Evolutionary conservation across 2,329 filamentous ascomycete species (phyloP), one percentile per base, ranked within the genome.

Genomic region (Epichloe sylvatica): DNA sequence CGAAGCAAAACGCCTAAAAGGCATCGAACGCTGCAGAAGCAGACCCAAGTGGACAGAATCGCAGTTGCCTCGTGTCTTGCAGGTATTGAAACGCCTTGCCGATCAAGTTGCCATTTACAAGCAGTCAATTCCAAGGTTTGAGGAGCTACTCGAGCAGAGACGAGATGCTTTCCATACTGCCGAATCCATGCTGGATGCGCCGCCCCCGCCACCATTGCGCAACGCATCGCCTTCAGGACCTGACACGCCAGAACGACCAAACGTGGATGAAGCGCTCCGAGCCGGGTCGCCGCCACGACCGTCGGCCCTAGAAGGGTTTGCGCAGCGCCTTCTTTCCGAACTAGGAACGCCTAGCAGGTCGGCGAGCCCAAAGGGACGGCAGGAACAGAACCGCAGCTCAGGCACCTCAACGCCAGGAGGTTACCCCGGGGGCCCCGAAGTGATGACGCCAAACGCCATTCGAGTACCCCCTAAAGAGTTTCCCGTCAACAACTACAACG

Each of bases 91-190:
- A 54, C 67, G 64, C 6, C 71, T 90, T 1, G 74, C 78, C 11
- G 73, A 78, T 23, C 80, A 87, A 60, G 74, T 86, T 12, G 65
- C 70, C 13, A 68, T 68, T 1, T 88, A 83, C 68, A 77, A 79
- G 48, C 69, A 71, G 44, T 75, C 77, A 5, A 75, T 90, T 6
- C 78, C 83, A 0, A 78, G 85, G 37, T 90, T 89, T 60, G 81
- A 87, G 47, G 80, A 84, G 37, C 71, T 89, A 2, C 68, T 89
- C 4, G 81, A 75, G 65, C 80, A 75, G 63, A 80, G 73, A 12
- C 77, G 79, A 5, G 76, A 81, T 53, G 79, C 77, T 0, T 84
- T 83, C 57, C 76, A 78, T 56, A 77, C 76, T 3, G 77, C 79
- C 2, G 76, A 79, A 55, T 60, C 69, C 6, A 71, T 74, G 30